Evolutionary conservation across 306 rosid genomes (phyloP), one percentile per base, ranked within the genome.

Genomic region (Ochetophila trinervis): DNA sequence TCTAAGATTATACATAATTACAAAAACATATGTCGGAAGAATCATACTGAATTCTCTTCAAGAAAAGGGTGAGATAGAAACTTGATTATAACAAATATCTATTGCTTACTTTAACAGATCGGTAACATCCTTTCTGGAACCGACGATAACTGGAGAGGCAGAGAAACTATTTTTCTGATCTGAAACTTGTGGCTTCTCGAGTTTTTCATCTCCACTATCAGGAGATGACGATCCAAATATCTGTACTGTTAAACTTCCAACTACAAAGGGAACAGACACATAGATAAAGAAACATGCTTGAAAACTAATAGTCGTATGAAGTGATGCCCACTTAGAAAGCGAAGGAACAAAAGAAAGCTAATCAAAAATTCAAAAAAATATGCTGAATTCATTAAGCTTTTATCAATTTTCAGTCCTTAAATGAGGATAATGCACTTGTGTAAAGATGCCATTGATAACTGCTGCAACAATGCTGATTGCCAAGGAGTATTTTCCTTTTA

Each of bases 241-340:
- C 82, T 88, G 89, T 62, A 88, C 87, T 11, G 91, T 63, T 58
- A 88, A 69, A 83, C 91, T 88, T 65, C 95, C 95, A 62, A 78
- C 91, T 88, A 18, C 57, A 75, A 34, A 37, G 53, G 57, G 32
- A 81, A 44, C 51, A 49, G 49, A 65, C 15, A 55, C 64, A 50
- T 18, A 47, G 10, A 47, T 16, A 15, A 15, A n/a, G 20, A 5
- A n/a, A 49, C 20, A 49, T 14, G 15, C 20, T 49, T 48, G 5
- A 14, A 48, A 48, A 48, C 8, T 10, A 37, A 37, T 8, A 37
- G 1, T 37, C 44, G 4, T 27, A 27, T 27, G 2, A 27, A 27
- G 32, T 27, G 32, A 27, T 27, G 4, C 4, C 4, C 32, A 27
- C 32, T 1, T 27, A 27, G 32, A 27, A 27, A 27, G 32, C 32